phyloP scores from a whole-genome alignment of 2,329 filamentous ascomycete species.

The Cercospora sp. region DNA sequence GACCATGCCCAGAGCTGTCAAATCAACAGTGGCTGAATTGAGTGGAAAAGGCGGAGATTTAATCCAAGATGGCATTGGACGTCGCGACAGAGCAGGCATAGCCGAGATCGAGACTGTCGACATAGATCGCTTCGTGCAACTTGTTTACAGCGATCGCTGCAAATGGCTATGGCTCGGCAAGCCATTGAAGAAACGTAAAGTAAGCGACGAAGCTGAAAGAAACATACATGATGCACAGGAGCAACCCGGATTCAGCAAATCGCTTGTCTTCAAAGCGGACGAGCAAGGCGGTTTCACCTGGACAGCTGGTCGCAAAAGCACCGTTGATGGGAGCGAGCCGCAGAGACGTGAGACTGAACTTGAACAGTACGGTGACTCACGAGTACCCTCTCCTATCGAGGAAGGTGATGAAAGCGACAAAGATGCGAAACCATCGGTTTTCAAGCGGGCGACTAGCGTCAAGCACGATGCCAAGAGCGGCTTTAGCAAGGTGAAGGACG shows the following conservation, averaged over 20 bases:
- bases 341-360: conserved; percentile 25
- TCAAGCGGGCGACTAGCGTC: conserved; percentile 77
- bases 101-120: conserved; percentile 91
- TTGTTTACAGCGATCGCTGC: conserved; percentile 76
- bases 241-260: conserved; percentile 28
- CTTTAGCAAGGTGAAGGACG: conserved; percentile 81
- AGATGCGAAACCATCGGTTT: conserved; percentile 53
- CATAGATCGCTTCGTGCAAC: conserved; percentile 75
- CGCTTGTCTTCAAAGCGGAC: conserved; percentile 59
- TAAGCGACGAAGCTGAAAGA: conserved; percentile 15
- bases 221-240: conserved; percentile 18
- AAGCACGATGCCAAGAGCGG: conserved; percentile 80
- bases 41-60: conserved; percentile 92
- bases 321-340: conserved; percentile 49
- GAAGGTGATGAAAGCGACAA: conserved; percentile 39
- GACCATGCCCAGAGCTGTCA: conserved; percentile 90
- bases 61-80: conserved; percentile 88
- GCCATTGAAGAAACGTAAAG: conserved; percentile 60
- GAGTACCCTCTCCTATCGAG: conserved; percentile 28
- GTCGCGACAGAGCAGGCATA: conserved; percentile 81
- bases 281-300: conserved; percentile 51
- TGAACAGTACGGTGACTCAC: conserved; percentile 27
- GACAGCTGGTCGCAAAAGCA: conserved; percentile 50
- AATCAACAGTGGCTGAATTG: conserved; percentile 90
- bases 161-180: conserved; percentile 98